These are phyloP conservation scores for Zymoseptoria brevis DNA, from an alignment of 2,329 filamentous ascomycete species.

Conservation along the genomic window DNA sequence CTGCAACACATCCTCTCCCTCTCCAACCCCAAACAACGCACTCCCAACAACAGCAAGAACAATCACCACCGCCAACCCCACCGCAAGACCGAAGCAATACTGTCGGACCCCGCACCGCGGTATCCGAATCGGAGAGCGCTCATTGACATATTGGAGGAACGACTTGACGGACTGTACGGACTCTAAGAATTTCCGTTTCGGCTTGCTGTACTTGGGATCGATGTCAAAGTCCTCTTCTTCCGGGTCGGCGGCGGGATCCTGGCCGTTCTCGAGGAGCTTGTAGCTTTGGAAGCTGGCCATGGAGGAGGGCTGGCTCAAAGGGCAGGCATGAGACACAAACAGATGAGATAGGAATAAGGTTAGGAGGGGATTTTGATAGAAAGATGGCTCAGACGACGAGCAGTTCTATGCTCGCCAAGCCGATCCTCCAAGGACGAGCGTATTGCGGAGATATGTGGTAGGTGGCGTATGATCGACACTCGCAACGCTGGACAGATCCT, in stretches of 20 bases:
- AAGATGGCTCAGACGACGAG: neutral
- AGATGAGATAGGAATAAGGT: neutral
- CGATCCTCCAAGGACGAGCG: neutral
- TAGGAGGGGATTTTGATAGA: neutral
- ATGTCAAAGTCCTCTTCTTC: neutral
- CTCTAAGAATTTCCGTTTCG: conserved; percentile 4
- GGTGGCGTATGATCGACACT: neutral
- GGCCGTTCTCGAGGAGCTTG: conserved; percentile 13
- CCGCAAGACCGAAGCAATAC: conserved; percentile 7
- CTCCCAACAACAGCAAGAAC: conserved; percentile 5
- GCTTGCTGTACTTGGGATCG: neutral
- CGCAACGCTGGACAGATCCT: neutral
- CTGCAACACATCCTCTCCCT: conserved; percentile 21
- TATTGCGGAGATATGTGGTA: neutral
- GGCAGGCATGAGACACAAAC: neutral
- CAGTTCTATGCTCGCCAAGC: neutral
- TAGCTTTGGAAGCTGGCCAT: conserved; percentile 16
- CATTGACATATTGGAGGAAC: conserved; percentile 3
- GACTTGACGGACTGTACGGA: conserved; percentile 6
- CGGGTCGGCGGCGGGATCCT: conserved; percentile 5
- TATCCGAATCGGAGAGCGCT: conserved; percentile 2
- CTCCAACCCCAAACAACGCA: conserved; percentile 23
- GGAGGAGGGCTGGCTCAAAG: neutral
- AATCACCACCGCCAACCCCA: conserved; percentile 6
- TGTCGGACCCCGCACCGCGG: conserved; percentile 9